These are phyloP conservation scores for Pholiota molesta DNA, from an alignment of 768 basidiomycete genomes.

Conservation along the genomic window DNA sequence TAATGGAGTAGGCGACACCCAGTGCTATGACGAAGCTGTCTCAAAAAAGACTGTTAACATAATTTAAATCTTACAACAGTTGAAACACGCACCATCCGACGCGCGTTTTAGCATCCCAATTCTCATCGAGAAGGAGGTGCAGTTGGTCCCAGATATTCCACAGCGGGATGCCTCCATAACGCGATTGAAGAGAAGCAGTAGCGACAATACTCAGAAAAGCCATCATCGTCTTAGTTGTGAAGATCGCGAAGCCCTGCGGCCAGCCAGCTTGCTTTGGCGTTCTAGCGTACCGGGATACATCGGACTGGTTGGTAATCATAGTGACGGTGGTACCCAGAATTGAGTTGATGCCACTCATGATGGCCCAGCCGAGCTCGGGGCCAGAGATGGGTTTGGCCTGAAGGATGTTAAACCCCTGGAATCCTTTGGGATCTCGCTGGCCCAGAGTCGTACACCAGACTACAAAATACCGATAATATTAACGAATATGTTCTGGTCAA, in stretches of 20 bases:
- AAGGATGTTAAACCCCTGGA: constrained; percentile 16
- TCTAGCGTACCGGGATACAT: constrained; percentile 18
- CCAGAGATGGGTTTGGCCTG: constrained; percentile 15
- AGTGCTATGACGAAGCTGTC: constrained; percentile 15
- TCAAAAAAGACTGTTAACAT: neutral
- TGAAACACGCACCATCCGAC: constrained; percentile 14
- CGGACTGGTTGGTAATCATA: constrained; percentile 21
- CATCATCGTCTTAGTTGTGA: constrained; percentile 14
- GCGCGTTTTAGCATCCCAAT: constrained; percentile 16
- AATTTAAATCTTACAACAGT: neutral
- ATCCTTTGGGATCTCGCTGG: constrained; percentile 16
- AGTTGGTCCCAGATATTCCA: constrained; percentile 22
- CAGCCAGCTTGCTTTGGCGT: constrained; percentile 17
- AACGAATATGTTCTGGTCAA: neutral
- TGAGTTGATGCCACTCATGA: constrained; percentile 19
- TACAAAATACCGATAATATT: neutral
- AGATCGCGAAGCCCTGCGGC: constrained; percentile 18
- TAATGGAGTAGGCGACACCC: constrained; percentile 15
- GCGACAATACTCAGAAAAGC: constrained; percentile 18
- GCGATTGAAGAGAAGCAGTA: constrained; percentile 18
- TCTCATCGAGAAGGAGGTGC: constrained; percentile 13
- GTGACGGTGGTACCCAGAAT: constrained; percentile 18
- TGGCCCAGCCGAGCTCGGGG: constrained; percentile 15
- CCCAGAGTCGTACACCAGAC: constrained; percentile 19
- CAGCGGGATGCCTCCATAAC: constrained; percentile 16